Evolutionary conservation across 352 stramenopile species (phyloP).

Genomic region (Pythium brachiatum): DNA sequence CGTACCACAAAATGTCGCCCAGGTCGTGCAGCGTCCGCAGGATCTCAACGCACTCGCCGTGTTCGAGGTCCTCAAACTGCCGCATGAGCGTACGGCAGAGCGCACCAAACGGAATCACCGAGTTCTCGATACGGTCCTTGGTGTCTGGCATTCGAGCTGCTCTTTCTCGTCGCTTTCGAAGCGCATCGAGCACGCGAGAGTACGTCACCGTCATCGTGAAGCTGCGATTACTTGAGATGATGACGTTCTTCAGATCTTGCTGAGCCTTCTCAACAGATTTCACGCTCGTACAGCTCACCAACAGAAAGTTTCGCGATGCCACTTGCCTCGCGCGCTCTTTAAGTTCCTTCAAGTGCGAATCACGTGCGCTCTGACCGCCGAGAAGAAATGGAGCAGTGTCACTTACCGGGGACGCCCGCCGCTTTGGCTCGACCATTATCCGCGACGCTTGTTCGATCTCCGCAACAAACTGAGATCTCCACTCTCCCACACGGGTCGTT

Average conservation of each 20-base stretch:
- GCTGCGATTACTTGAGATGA: constrained; percentile 4
- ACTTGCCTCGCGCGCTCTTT: background rate
- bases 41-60: constrained; percentile 1
- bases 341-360: background rate
- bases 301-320: background rate
- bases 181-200: background rate
- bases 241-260: background rate
- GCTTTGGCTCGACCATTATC: background rate
- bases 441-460: background rate
- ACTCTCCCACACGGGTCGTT: background rate
- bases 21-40: constrained; percentile 16
- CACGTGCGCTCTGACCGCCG: background rate
- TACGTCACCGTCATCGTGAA: constrained; percentile 15
- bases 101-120: background rate
- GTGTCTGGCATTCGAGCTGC: background rate
- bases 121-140: constrained; percentile 6
- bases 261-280: background rate
- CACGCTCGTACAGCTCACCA: background rate
- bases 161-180: background rate
- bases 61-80: constrained; percentile 4
- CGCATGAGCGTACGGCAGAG: constrained; percentile 6
- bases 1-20: constrained; percentile 23
- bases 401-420: background rate
- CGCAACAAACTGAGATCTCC: background rate
- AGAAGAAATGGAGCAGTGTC: background rate